Evolutionary conservation across 768 basidiomycete species (phyloP).

Genomic region (Jaapia argillacea): DNA sequence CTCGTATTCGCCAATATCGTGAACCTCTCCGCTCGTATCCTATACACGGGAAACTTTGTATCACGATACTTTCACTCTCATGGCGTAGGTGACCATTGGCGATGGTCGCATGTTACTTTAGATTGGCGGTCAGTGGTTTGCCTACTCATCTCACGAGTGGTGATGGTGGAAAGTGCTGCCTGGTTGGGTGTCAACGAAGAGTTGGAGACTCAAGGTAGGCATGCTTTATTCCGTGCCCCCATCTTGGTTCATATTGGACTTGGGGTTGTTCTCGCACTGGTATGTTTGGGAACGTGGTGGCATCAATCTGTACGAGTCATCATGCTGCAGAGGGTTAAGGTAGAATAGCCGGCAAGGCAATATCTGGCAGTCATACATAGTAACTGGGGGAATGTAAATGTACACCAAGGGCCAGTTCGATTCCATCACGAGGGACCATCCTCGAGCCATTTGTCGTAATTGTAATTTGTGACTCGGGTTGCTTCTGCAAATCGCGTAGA

Average conservation of each 20-base stretch:
- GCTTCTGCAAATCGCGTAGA: neutral
- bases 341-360: too few species aligned
- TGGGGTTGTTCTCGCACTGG: neutral
- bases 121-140: neutral
- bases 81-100: neutral
- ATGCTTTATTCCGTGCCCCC: neutral
- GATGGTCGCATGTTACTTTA: neutral
- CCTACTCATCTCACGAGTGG: neutral
- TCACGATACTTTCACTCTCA: slow-evolving; percentile 4
- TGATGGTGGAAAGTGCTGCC: neutral
- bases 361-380: too few species aligned
- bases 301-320: too few species aligned
- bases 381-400: too few species aligned
- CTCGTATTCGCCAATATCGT: slow-evolving; percentile 71
- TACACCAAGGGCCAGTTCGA: too few species aligned
- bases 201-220: neutral
- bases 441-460: neutral
- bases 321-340: too few species aligned
- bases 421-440: too few species aligned
- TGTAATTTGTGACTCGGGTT: neutral
- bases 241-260: neutral
- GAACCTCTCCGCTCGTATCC: slow-evolving; percentile 53
- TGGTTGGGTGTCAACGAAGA: neutral
- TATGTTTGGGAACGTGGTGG: neutral
- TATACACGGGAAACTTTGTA: slow-evolving; percentile 46